A percentile compares a stretch with the other conserved stretches of the same genome.
Conservation (phyloP, 225 moss, liverwort and hornwort genomes). For the Pleurozium schreberi region DNA sequence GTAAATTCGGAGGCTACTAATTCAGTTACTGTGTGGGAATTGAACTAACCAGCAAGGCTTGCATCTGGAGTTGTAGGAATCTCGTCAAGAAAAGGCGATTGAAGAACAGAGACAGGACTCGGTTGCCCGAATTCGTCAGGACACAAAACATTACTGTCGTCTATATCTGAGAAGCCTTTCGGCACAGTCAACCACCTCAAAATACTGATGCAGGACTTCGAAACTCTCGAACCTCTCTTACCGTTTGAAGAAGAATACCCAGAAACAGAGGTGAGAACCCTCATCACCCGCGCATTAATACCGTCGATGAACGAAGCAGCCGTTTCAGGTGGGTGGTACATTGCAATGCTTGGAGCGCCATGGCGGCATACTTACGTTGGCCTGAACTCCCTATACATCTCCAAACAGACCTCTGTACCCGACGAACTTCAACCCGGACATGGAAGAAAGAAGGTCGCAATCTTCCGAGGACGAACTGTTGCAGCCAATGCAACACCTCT, state of each 20-base stretch:
- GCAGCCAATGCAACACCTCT: background rate
- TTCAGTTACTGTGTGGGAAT: background rate
- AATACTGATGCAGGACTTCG: background rate
- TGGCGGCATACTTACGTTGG: background rate
- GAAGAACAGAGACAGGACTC: constrained; percentile 60
- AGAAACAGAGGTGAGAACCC: background rate
- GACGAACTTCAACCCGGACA: background rate
- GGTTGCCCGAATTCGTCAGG: constrained; percentile 71
- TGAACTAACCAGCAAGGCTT: constrained; percentile 39
- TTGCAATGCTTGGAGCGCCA: background rate
- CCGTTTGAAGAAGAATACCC: background rate
- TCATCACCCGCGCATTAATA: background rate
- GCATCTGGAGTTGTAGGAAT: constrained; percentile 60
- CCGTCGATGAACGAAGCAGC: background rate
- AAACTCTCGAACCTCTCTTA: background rate
- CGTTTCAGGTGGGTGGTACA: background rate
- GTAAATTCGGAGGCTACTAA: background rate
- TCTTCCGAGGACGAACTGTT: background rate
- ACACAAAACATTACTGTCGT: background rate
- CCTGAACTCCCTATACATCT: background rate
- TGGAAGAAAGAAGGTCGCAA: background rate
- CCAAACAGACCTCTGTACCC: background rate
- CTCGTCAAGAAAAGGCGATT: constrained; percentile 75
- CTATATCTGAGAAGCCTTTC: constrained; percentile 4
- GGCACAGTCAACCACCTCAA: background rate